A percentile compares a stretch with the other conserved stretches of the same genome.
These are phyloP conservation scores for Kodamaea derodonti DNA, from an alignment of 1,139 yeast species.

Conservation along the genomic window DNA sequence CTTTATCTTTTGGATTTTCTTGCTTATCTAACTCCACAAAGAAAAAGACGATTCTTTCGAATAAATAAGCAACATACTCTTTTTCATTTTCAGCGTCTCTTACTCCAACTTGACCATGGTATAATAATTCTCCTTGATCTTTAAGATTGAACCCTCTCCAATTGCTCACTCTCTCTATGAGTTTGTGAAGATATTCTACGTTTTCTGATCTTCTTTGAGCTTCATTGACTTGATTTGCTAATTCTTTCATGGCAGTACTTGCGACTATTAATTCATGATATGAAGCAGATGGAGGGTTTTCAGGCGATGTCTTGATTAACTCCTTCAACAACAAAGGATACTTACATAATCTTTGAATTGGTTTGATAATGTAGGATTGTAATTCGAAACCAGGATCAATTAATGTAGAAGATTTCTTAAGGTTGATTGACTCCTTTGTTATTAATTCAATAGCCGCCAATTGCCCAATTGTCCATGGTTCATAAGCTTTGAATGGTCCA, in stretches of 20 bases:
- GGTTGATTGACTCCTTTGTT: slow-evolving; percentile 54
- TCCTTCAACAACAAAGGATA: slow-evolving; percentile 83
- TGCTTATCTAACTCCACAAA: slow-evolving; percentile 48
- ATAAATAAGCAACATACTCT: slow-evolving; percentile 85
- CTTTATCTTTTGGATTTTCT: slow-evolving; percentile 19
- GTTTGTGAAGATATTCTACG: slow-evolving; percentile 62
- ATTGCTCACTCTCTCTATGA: slow-evolving; percentile 71
- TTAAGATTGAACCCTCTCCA: slow-evolving; percentile 91
- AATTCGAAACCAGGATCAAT: slow-evolving; percentile 87
- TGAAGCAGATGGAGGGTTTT: slow-evolving; percentile 48
- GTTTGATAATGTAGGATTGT: slow-evolving; percentile 86
- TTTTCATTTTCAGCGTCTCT: slow-evolving; percentile 75
- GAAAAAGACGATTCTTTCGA: slow-evolving; percentile 82
- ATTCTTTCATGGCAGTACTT: slow-evolving; percentile 52
- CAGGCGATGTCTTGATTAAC: slow-evolving; percentile 58
- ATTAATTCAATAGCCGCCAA: slow-evolving; percentile 82
- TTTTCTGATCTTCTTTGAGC: slow-evolving; percentile 93
- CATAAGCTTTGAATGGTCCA: slow-evolving; percentile 82
- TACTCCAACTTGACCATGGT: slow-evolving; percentile 76
- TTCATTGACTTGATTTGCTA: slow-evolving; percentile 89
- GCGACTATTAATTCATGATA: slow-evolving; percentile 72
- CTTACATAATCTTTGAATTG: slow-evolving; percentile 91
- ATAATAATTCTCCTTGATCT: slow-evolving; percentile 81
- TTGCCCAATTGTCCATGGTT: slow-evolving; percentile 87
- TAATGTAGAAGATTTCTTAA: slow-evolving; percentile 54